Evolutionary conservation across 2,329 filamentous ascomycete genomes (phyloP).

Genomic region (Penicillium sp.): DNA sequence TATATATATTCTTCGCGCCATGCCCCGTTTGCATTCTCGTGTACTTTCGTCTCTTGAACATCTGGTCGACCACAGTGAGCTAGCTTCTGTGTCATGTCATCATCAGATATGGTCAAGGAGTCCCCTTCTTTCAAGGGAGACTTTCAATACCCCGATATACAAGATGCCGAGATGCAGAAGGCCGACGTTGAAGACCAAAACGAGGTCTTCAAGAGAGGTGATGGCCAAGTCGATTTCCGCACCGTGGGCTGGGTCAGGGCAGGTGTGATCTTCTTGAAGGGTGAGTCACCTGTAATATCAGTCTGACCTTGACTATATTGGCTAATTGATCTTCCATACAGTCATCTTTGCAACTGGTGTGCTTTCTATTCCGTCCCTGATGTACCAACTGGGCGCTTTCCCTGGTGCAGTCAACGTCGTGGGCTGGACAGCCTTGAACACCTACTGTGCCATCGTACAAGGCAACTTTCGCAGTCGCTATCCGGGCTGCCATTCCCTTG

Average conservation of each 20-base stretch:
- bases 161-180: slow-evolving; percentile 5
- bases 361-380: slow-evolving; percentile 46
- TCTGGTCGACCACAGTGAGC: background rate
- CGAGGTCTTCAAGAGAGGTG: slow-evolving; percentile 49
- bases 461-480: slow-evolving; percentile 51
- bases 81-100: slow-evolving; percentile 5
- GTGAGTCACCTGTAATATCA: slow-evolving; percentile 12
- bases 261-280: slow-evolving; percentile 51
- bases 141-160: background rate
- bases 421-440: slow-evolving; percentile 47
- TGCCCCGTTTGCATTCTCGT: background rate
- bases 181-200: slow-evolving; percentile 19
- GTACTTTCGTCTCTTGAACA: background rate
- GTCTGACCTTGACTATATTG: background rate
- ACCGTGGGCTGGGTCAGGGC: slow-evolving; percentile 52
- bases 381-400: slow-evolving; percentile 47
- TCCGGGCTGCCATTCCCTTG: slow-evolving; percentile 49
- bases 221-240: slow-evolving; percentile 49
- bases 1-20: slow-evolving; percentile 4
- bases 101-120: slow-evolving; percentile 14
- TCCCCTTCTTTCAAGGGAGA: slow-evolving; percentile 4
- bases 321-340: background rate
- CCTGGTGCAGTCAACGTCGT: slow-evolving; percentile 47
- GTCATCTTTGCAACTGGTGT: slow-evolving; percentile 43
- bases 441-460: slow-evolving; percentile 47